These are phyloP conservation scores for Kodamaea kaohsiungensis DNA, from an alignment of 805 yeast species.

Conservation along the genomic window DNA sequence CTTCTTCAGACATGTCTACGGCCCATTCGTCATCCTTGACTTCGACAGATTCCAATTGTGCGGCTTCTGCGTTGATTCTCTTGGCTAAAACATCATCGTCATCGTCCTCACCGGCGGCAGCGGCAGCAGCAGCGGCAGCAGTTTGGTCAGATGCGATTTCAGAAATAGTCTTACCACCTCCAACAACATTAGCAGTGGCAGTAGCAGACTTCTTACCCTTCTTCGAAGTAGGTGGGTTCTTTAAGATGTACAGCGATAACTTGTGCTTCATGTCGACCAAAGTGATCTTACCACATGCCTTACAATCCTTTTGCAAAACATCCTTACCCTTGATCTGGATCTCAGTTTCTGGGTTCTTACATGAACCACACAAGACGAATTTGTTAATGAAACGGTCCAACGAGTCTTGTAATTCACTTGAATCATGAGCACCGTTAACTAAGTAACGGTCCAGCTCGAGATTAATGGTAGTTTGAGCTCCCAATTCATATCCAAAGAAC, in stretches of 20 bases:
- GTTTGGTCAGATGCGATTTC: constrained; percentile 63
- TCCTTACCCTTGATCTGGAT: constrained; percentile 76
- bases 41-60: constrained; percentile 57
- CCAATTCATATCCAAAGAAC: constrained; percentile 94
- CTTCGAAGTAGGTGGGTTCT: constrained; percentile 77
- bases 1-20: constrained; percentile 95
- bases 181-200: constrained; percentile 87
- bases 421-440: constrained; percentile 94
- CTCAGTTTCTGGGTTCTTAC: constrained; percentile 98
- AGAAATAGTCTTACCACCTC: constrained; percentile 80
- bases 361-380: constrained; percentile 90
- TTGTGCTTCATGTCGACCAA: constrained; percentile 83
- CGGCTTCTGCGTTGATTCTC: constrained; percentile 83
- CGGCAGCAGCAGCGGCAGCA: constrained; percentile 28
- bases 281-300: constrained; percentile 95
- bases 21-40: constrained; percentile 96
- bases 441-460: constrained; percentile 83
- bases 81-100: constrained; percentile 76
- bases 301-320: constrained; percentile 84
- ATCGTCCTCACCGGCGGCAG: constrained; percentile 43
- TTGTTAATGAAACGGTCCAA: constrained; percentile 92
- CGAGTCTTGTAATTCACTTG: constrained; percentile 85
- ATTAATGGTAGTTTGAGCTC: constrained; percentile 88
- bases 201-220: constrained; percentile 68
- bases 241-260: constrained; percentile 80